Percentiles rank a stretch among this genome's conserved stretches.
Conservation (phyloP, 2,329 filamentous ascomycete genomes). For the Aspergillus calidoustus region DNA sequence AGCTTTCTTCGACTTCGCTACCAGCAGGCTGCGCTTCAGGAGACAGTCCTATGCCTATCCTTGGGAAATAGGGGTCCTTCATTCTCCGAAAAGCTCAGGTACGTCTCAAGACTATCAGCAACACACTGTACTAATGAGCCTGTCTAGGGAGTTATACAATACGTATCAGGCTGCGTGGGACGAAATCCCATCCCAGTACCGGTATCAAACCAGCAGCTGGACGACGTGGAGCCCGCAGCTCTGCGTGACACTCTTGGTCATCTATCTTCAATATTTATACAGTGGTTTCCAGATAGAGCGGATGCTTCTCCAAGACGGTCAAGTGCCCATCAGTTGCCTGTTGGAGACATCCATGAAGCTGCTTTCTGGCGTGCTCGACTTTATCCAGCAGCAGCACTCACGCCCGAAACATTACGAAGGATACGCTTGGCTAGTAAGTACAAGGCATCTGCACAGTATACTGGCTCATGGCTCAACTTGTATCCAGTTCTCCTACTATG, state of each 20-base stretch:
- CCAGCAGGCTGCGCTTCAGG: not conserved
- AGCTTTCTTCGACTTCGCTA: not conserved
- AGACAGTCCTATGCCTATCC: not conserved
- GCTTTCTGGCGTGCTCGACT: slow-evolving; percentile 13
- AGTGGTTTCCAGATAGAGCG: slow-evolving; percentile 15
- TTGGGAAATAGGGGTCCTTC: not conserved
- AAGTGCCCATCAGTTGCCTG: not conserved
- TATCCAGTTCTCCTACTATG: slow-evolving; percentile 15
- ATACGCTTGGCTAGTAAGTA: not conserved
- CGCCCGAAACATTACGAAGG: not conserved
- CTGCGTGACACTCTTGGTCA: not conserved
- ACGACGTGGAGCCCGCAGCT: not conserved
- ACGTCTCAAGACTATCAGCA: not conserved
- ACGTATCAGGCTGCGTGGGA: not conserved
- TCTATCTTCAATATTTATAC: slow-evolving; percentile 10
- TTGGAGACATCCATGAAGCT: slow-evolving; percentile 12
- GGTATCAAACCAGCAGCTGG: not conserved
- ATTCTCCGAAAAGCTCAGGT: not conserved
- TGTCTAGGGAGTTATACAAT: not conserved
- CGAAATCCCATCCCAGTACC: not conserved
- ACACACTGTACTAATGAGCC: not conserved
- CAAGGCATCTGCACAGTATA: not conserved
- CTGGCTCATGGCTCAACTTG: not conserved
- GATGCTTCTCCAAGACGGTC: slow-evolving; percentile 5
- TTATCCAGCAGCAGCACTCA: slow-evolving; percentile 5